These are phyloP conservation scores for Penicillium sp. DNA, from an alignment of 2,329 filamentous ascomycete genomes.

Conservation along the genomic window DNA sequence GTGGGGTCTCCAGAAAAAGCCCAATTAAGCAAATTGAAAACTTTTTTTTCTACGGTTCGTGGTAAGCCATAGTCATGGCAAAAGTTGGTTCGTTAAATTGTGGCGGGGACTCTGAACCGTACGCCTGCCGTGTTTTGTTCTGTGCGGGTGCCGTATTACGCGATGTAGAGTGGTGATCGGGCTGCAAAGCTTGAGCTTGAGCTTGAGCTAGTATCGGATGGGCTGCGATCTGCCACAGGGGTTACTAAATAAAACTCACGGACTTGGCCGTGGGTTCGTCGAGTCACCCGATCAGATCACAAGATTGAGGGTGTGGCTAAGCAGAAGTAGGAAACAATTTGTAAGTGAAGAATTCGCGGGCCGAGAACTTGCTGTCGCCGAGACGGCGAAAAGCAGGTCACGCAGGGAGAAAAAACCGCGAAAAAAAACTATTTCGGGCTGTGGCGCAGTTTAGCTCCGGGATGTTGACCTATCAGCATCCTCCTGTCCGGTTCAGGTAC, in stretches of 20 bases:
- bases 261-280: not conserved
- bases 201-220: not conserved
- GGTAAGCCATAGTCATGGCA: not conserved
- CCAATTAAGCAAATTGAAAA: not conserved
- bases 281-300: not conserved
- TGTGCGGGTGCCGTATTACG: not conserved
- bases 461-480: constrained; percentile 1
- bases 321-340: not conserved
- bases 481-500: constrained; percentile 4
- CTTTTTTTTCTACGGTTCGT: not conserved
- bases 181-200: not conserved
- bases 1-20: not conserved
- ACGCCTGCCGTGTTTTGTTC: not conserved
- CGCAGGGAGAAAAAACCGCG: not conserved
- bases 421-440: constrained; percentile 1
- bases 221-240: not conserved
- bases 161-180: not conserved
- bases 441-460: constrained; percentile 6
- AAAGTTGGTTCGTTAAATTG: not conserved
- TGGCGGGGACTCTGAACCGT: not conserved
- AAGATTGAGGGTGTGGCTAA: not conserved
- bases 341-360: not conserved
- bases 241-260: not conserved
- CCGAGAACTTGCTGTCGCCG: not conserved
- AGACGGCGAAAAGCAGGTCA: not conserved